Evolutionary conservation across 805 yeast species (phyloP).

Genomic region (Yamadazyma akitaensis): DNA sequence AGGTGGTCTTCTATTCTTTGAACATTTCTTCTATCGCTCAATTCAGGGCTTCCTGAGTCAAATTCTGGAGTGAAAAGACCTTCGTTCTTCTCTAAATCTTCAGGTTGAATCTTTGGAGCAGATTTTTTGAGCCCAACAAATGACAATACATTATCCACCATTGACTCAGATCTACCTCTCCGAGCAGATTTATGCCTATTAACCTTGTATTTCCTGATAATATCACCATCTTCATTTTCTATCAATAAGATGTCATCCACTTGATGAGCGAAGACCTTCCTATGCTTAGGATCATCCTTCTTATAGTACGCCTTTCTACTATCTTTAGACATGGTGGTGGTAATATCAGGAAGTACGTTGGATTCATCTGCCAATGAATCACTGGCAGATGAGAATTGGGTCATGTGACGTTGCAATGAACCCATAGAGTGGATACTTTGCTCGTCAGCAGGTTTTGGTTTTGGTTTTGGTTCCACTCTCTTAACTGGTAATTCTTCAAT

Average conservation of each 20-base stretch:
- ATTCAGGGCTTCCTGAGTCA: slow-evolving; percentile 11
- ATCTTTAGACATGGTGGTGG: slow-evolving; percentile 5
- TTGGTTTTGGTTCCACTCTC: slow-evolving; percentile 11
- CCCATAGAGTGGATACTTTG: slow-evolving; percentile 38
- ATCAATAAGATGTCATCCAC: slow-evolving; percentile 74
- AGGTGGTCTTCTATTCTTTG: slow-evolving; percentile 7
- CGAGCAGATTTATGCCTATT: slow-evolving; percentile 52
- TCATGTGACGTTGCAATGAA: slow-evolving; percentile 36
- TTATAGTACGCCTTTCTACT: slow-evolving; percentile 26
- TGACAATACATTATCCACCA: slow-evolving; percentile 47
- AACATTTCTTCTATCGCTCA: slow-evolving; percentile 3
- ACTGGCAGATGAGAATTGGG: slow-evolving; percentile 30
- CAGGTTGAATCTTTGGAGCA: not conserved
- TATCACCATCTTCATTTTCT: slow-evolving; percentile 91
- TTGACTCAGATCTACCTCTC: slow-evolving; percentile 39
- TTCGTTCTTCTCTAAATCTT: slow-evolving; percentile 9
- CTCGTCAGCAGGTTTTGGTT: slow-evolving; percentile 12
- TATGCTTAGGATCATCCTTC: slow-evolving; percentile 30
- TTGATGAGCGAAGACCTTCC: slow-evolving; percentile 67
- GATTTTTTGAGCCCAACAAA: slow-evolving; percentile 50
- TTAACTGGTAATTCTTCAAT: slow-evolving; percentile 49
- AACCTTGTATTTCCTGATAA: slow-evolving; percentile 76
- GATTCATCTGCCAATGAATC: slow-evolving; percentile 2
- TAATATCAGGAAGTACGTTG: slow-evolving; percentile 7
- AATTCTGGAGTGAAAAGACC: slow-evolving; percentile 12